Base-by-base conservation (phyloP, 1,284 basidiomycete genomes). In the Cryptococcus sp. region DNA sequence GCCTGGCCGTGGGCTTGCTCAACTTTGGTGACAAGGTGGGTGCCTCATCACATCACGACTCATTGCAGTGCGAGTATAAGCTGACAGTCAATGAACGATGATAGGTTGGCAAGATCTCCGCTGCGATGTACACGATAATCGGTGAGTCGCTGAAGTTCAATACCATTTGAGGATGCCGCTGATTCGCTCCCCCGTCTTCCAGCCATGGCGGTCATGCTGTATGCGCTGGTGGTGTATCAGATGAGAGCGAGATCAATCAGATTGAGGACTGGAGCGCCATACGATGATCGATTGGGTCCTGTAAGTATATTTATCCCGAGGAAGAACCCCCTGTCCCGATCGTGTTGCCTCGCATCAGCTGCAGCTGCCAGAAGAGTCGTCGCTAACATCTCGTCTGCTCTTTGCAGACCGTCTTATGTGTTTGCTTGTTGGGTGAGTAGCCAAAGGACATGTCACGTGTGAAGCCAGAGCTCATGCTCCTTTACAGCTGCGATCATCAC, bases 181-280 rank as follows among this genome's bases (percentile, higher is more conserved):
- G 23, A 39, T 22, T 35, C 40, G 20, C 47, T 41, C 22, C 41
- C 11, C 55, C 41, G 40, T 39, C 59, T 50, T 25, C 59, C 57
- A 95, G 94, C 95, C 43, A 91, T 97, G 86, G 90, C 86, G 15
- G 93, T 97, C 66, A 98, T 98, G 95, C 77, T 93, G 35, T 98
- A 97, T 77, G 95, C 96, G 1, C 81, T 99, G 19, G 89, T 90
- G 67, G 93, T 93, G 46, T 98, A 94, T 78, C 94, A 98, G 78
- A 94, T 93, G 91, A 87, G 95, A 68, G 96, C 95, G 16, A 84
- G 86, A 30, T 92, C 93, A 22, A 99, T 99, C 73, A 86, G 94
- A 52, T 85, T 87, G 58, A 89, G 94, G 48, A 92, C 93, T 15
- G 86, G 90, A 54, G 95, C 93, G 22, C 94, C 95, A 2, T 99